Conservation (phyloP, 2,329 filamentous ascomycete species). For the Aspergillus sclerotialis region DNA sequence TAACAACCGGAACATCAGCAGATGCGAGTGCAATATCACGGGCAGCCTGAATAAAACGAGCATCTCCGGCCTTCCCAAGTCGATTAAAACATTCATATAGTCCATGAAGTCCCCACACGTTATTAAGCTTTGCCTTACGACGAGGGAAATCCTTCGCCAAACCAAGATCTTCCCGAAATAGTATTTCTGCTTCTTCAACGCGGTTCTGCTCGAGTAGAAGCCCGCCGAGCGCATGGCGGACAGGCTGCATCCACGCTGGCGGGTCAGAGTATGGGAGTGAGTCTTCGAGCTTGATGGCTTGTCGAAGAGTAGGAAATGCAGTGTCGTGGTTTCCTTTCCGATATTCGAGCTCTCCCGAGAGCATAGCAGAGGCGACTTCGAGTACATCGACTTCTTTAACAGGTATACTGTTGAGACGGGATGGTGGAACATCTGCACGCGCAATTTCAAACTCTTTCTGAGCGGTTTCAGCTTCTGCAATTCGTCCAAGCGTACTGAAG, state of each 20-base stretch:
- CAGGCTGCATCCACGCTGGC: slow-evolving; percentile 70
- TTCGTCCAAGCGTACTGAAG: slow-evolving; percentile 47
- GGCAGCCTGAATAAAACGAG: slow-evolving; percentile 37
- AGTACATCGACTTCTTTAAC: slow-evolving; percentile 52
- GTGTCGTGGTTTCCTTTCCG: slow-evolving; percentile 49
- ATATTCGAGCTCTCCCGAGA: slow-evolving; percentile 66
- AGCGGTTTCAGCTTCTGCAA: slow-evolving; percentile 47
- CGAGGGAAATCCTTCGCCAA: slow-evolving; percentile 48
- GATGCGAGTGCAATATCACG: slow-evolving; percentile 45
- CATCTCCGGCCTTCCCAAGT: slow-evolving; percentile 43
- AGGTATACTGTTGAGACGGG: slow-evolving; percentile 60
- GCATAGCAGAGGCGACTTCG: slow-evolving; percentile 53
- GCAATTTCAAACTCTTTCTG: slow-evolving; percentile 46
- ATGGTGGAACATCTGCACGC: slow-evolving; percentile 44
- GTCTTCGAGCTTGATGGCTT: slow-evolving; percentile 55
- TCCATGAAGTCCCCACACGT: slow-evolving; percentile 67
- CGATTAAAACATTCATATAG: slow-evolving; percentile 59
- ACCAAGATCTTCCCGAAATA: slow-evolving; percentile 56
- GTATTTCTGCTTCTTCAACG: slow-evolving; percentile 45
- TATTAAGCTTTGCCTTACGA: slow-evolving; percentile 58
- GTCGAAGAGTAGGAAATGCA: slow-evolving; percentile 52
- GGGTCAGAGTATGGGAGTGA: slow-evolving; percentile 61
- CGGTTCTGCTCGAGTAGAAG: slow-evolving; percentile 58
- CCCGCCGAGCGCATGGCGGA: slow-evolving; percentile 61
- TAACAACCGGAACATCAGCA: slow-evolving; percentile 51